Evolutionary conservation across 1,284 basidiomycete species (phyloP).

Genomic region (Sporisorium graminicola): DNA sequence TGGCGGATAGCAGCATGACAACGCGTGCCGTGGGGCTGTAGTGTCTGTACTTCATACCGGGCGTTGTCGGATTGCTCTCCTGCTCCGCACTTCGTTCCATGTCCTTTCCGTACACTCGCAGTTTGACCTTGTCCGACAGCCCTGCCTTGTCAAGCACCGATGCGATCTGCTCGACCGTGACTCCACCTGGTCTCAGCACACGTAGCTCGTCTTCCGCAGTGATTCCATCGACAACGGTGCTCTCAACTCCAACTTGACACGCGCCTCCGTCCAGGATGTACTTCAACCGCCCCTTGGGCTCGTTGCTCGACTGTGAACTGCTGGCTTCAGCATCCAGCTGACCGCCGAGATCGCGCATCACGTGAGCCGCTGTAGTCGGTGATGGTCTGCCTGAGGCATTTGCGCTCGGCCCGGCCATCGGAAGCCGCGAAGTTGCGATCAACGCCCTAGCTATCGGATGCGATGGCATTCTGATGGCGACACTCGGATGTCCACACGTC

Average conservation of each 20-base stretch:
- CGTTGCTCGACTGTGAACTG: background rate
- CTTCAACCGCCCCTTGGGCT: conserved; percentile 71
- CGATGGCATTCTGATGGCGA: conserved; percentile 92
- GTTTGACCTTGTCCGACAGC: conserved; percentile 20
- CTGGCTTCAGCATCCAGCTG: conserved; percentile 72
- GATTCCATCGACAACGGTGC: conserved; percentile 89
- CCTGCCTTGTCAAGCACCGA: conserved; percentile 33
- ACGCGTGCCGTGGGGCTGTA: conserved; percentile 80
- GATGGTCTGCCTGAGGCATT: conserved; percentile 94
- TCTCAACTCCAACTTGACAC: conserved; percentile 91
- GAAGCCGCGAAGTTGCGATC: conserved; percentile 80
- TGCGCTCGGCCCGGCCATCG: conserved; percentile 93
- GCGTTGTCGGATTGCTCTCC: conserved; percentile 81
- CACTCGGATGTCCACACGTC: conserved; percentile 83
- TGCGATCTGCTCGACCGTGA: conserved; percentile 83
- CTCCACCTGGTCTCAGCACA: conserved; percentile 89
- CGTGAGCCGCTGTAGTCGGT: conserved; percentile 91
- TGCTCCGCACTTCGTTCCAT: conserved; percentile 51
- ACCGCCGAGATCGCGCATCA: conserved; percentile 79
- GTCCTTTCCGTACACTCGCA: conserved; percentile 66
- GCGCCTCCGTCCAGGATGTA: conserved; percentile 93
- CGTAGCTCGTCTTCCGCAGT: conserved; percentile 76
- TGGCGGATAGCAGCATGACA: conserved; percentile 43
- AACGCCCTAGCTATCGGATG: conserved; percentile 92
- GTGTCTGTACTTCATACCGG: conserved; percentile 99